Conservation (phyloP, 2,329 filamentous ascomycete species). For the Tympanopsis confertula region DNA sequence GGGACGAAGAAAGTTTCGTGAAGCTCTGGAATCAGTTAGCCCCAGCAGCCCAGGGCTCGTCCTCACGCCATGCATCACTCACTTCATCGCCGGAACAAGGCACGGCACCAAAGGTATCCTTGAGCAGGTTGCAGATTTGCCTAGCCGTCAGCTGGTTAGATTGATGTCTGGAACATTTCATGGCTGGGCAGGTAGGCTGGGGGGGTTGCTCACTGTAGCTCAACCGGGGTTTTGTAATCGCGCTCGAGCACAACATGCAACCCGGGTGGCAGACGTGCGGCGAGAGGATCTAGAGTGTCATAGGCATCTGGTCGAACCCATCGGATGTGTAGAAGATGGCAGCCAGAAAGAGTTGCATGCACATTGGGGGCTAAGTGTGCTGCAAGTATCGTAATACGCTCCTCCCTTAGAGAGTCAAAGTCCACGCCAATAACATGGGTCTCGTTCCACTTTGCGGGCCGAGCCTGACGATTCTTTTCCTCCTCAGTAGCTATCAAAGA, state of each 20-base stretch:
- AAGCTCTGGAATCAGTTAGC: not conserved
- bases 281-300: slow-evolving; percentile 55
- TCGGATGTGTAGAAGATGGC: slow-evolving; percentile 65
- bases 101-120: not conserved
- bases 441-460: too few species aligned
- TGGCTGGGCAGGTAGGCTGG: not conserved
- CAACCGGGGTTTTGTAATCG: slow-evolving; percentile 14
- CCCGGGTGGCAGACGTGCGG: slow-evolving; percentile 66
- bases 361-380: slow-evolving; percentile 64
- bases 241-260: slow-evolving; percentile 72
- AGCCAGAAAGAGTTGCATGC: slow-evolving; percentile 45
- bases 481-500: too few species aligned
- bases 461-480: too few species aligned
- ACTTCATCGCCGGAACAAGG: not conserved
- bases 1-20: not conserved
- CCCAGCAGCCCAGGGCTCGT: too few species aligned
- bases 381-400: slow-evolving; percentile 62
- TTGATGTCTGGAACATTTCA: not conserved
- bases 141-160: not conserved
- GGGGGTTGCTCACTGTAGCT: not conserved
- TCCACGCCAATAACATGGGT: slow-evolving; percentile 35
- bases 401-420: slow-evolving; percentile 62
- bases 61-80: not conserved
- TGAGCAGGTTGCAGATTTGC: not conserved
- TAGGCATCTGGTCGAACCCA: slow-evolving; percentile 57